Evolutionary conservation across 225 moss, liverwort and hornwort species (phyloP), one percentile per base, ranked within the genome.

Genomic region (Rhytidiadelphus loreus): DNA sequence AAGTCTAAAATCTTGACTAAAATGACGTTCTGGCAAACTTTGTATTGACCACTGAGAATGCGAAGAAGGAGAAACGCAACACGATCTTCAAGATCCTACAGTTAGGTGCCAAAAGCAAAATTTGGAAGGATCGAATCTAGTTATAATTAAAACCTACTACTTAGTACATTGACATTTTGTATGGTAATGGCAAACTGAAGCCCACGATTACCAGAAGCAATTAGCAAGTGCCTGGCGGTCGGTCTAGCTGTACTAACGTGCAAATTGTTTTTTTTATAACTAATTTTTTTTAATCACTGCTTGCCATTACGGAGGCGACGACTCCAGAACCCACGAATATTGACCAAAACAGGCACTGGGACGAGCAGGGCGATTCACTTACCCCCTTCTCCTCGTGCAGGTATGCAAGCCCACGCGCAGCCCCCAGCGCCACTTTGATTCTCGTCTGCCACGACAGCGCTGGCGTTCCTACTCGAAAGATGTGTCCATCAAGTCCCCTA

Each of bases 371-470:
- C 17, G 63, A 48, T 71, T 32, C 60, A 62, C 92, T 86, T 86
- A 94, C 94, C 86, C 55, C 88, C 77, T 92, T 93, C 59, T 92
- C 95, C n/a, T 95, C 92, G 88, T 95, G 95, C 92, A 95, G 90
- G 88, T 95, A 95, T 11, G 95, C 92, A 20, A 95, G 94, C 61
- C 93, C 95, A 8, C 87, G 83, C 4, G 95, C 95, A 2, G 93
- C 94, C 23, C 95, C 95, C 1, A 95, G 92, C 7, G 94, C 95
- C n/a, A 94, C 71, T 70, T 86, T 90, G 16, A 95, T 87, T 25
- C 95, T 50, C 28, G 56, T 71, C 83, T 88, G 88, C 95, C 95
- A 95, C 48, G 93, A 44, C 84, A 95, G 24, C 33, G 63, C 74
- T 4, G 91, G 92, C 55, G 87, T 71, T 15, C 22, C 73, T 16